These are phyloP conservation scores for Ophiostoma piceae DNA, from an alignment of 2,329 filamentous ascomycete genomes.

Conservation along the genomic window DNA sequence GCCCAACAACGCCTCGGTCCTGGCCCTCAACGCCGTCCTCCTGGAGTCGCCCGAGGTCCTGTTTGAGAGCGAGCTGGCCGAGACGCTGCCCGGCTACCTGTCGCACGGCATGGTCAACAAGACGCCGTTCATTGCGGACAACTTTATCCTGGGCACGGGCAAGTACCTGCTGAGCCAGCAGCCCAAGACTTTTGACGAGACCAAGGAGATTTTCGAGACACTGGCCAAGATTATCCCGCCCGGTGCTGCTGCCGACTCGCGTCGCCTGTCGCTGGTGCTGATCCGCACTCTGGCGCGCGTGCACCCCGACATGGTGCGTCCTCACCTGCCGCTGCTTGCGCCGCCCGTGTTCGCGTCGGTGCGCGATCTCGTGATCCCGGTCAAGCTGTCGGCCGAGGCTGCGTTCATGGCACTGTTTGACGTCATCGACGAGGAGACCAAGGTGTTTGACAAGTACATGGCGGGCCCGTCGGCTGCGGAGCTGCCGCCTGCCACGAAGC, in stretches of 20 bases:
- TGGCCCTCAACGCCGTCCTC: constrained; percentile 84
- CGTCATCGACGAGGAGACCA: constrained; percentile 79
- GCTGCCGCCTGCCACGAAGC: constrained; percentile 58
- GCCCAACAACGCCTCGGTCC: constrained; percentile 70
- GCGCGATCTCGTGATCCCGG: constrained; percentile 84
- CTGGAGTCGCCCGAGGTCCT: constrained; percentile 71
- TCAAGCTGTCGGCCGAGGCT: constrained; percentile 88
- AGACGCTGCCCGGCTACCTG: constrained; percentile 72
- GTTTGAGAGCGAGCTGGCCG: constrained; percentile 58
- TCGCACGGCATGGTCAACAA: constrained; percentile 73
- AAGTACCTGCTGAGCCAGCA: constrained; percentile 76
- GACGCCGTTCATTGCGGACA: constrained; percentile 71
- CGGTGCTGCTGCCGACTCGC: constrained; percentile 73
- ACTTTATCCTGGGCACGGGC: constrained; percentile 80
- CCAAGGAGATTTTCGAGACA: constrained; percentile 73
- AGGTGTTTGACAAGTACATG: constrained; percentile 89
- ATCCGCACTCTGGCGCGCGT: constrained; percentile 77
- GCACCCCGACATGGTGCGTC: constrained; percentile 72
- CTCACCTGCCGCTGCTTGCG: constrained; percentile 74
- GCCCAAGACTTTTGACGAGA: constrained; percentile 66
- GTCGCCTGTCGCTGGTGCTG: constrained; percentile 80
- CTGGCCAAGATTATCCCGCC: constrained; percentile 71
- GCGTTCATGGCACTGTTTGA: constrained; percentile 88
- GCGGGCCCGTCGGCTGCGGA: constrained; percentile 57
- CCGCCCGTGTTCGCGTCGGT: constrained; percentile 84